Evolutionary conservation across 257 asterid genomes (phyloP).

Genomic region (Henckelia pumila): DNA sequence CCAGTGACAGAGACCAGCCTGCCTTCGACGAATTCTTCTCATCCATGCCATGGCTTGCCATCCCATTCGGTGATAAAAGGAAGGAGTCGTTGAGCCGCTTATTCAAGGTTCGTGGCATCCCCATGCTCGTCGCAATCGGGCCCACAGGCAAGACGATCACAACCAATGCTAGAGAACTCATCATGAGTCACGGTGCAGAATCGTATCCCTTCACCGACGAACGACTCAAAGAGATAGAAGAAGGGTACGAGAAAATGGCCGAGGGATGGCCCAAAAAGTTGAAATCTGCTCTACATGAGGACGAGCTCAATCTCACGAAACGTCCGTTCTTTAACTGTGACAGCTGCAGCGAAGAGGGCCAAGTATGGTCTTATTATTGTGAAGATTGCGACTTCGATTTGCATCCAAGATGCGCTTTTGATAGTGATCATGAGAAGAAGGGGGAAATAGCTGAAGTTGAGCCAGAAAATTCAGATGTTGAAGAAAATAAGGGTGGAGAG

Average conservation of each 20-base stretch:
- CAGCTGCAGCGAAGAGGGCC: constrained; percentile 55
- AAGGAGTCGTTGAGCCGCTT: constrained; percentile 41
- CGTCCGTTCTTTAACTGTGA: constrained; percentile 52
- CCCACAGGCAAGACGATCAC: constrained; percentile 67
- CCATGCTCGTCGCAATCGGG: constrained; percentile 65
- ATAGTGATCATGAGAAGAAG: constrained; percentile 27
- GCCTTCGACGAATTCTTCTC: constrained; percentile 68
- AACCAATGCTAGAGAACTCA: constrained; percentile 51
- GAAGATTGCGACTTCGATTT: constrained; percentile 64
- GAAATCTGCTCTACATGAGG: constrained; percentile 43
- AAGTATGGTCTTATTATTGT: constrained; percentile 61
- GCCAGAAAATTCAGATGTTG: not conserved
- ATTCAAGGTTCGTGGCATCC: constrained; percentile 78
- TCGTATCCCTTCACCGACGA: constrained; percentile 88
- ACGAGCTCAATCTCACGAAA: constrained; percentile 58
- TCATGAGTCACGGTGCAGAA: constrained; percentile 53
- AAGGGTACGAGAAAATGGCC: constrained; percentile 54
- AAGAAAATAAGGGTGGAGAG: constrained; percentile 22
- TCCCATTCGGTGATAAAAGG: constrained; percentile 62
- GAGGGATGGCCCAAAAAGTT: constrained; percentile 71
- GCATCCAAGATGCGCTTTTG: constrained; percentile 62
- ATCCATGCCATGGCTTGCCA: constrained; percentile 79
- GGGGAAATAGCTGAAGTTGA: not conserved
- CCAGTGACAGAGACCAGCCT: constrained; percentile 62
- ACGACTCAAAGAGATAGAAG: constrained; percentile 66